Evolutionary conservation across 2,329 filamentous ascomycete genomes (phyloP), one percentile per base, ranked within the genome.

Genomic region (Aspergillus vadensis): DNA sequence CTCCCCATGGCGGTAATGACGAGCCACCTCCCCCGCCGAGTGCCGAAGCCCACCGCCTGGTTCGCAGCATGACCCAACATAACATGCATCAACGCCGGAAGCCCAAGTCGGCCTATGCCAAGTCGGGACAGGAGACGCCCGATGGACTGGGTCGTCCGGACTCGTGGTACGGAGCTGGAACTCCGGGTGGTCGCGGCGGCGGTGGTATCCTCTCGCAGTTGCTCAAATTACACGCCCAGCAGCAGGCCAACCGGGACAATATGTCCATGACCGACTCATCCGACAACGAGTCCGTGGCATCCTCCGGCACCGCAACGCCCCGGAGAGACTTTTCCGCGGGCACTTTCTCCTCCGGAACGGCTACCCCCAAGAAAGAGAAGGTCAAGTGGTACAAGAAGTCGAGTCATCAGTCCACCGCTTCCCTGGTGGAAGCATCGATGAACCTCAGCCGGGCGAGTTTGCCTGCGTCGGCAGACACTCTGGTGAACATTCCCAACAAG

Each of bases 171-270:
- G 53, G 53, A 9, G 38, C 38, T 4, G 50, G 27, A 10, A 59
- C 49, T 21, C 44, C 55, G 2, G 54, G 69, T 44, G 64, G 66
- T 36, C 67, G 68, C 19, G 64, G 59, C 15, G 71, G 72, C 2
- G 72, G 74, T 3, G 91, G 91, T 27, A 86, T 94, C 48, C 77
- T 96, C 1, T 86, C 88, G 0, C 88, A 88, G 1, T 78, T 96
- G 1, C 79, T 95, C 53, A 90, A 87, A 72, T 79, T 92, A 3
- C 89, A 91, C 30, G 67, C 83, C 85, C 56, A 78, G 81, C 65
- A 36, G 32, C 80, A 82, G 70, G 69, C 69, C 39, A 76, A 68
- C 49, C 57, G 67, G 14, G 69, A 67, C 43, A 73, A 69, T 52
- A 65, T 67, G 41, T 64, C 59, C 38, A 67, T 70, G n/a, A 70